Evolutionary conservation across 441 rosid genomes (phyloP).

Genomic region (Jatropha multifida): DNA sequence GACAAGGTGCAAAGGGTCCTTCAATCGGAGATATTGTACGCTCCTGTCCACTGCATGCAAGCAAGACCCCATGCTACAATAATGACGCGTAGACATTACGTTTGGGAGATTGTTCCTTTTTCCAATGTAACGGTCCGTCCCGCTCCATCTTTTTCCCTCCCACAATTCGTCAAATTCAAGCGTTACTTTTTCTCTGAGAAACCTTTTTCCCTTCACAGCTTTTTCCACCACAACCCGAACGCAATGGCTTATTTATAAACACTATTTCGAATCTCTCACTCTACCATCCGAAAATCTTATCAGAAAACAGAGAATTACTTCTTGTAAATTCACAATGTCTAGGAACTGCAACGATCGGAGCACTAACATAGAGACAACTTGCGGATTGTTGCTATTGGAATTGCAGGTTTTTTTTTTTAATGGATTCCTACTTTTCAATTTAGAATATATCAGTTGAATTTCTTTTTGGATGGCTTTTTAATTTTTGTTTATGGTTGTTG

Average conservation of each 20-base stretch:
- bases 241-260: not conserved
- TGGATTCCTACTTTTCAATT: not conserved
- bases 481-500: not conserved
- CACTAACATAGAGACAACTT: slow-evolving; percentile 46
- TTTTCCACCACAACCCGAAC: not conserved
- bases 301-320: not conserved
- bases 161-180: slow-evolving; percentile 31
- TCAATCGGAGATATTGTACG: not conserved
- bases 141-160: slow-evolving; percentile 36
- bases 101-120: not conserved
- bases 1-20: not conserved
- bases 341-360: slow-evolving; percentile 30
- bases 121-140: slow-evolving; percentile 37
- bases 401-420: slow-evolving; percentile 43
- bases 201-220: not conserved
- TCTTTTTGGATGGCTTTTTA: not conserved
- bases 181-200: slow-evolving; percentile 28
- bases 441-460: not conserved
- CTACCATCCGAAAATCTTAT: not conserved
- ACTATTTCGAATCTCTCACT: not conserved
- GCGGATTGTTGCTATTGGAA: slow-evolving; percentile 54
- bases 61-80: not conserved
- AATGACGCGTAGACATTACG: not conserved
- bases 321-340: slow-evolving; percentile 5
- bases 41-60: not conserved